A percentile compares a stretch with the other conserved stretches of the same genome.
phyloP scores from a whole-genome alignment of 805 yeast genomes.

The Wickerhamiella parazyma region DNA sequence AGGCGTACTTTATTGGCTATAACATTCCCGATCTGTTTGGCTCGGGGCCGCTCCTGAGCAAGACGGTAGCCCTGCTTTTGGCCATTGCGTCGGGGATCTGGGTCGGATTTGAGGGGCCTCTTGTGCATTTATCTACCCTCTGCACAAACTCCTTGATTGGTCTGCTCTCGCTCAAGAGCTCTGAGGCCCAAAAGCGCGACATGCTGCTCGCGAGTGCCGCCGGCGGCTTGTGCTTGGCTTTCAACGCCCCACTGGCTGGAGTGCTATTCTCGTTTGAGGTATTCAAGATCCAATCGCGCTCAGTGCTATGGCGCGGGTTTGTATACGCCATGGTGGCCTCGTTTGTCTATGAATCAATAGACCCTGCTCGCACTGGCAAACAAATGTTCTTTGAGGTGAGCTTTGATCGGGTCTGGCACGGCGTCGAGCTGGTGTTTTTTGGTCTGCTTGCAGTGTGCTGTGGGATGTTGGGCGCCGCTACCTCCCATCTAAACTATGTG shows the following conservation, averaged over 20 bases:
- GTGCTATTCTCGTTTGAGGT: slow-evolving; percentile 60
- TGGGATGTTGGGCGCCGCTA: slow-evolving; percentile 48
- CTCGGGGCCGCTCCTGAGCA: slow-evolving; percentile 37
- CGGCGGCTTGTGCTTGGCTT: slow-evolving; percentile 74
- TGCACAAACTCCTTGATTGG: slow-evolving; percentile 25
- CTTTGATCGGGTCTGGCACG: slow-evolving; percentile 59
- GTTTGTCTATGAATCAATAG: slow-evolving; percentile 39
- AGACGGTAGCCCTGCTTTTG: slow-evolving; percentile 44
- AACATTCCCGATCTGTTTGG: slow-evolving; percentile 42
- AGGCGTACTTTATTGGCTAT: slow-evolving; percentile 53
- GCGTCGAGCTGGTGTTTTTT: slow-evolving; percentile 59
- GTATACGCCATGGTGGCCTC: slow-evolving; percentile 66
- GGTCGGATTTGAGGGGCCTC: slow-evolving; percentile 80
- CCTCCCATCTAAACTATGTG: slow-evolving; percentile 35
- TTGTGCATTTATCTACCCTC: slow-evolving; percentile 58
- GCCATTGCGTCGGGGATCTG: slow-evolving; percentile 67
- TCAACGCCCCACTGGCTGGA: slow-evolving; percentile 81
- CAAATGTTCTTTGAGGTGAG: slow-evolving; percentile 54
- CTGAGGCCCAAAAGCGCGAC: slow-evolving; percentile 37
- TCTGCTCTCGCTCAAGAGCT: slow-evolving; percentile 1
- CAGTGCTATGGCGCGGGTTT: slow-evolving; percentile 71
- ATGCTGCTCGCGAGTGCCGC: slow-evolving; percentile 63
- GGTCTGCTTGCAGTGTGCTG: slow-evolving; percentile 56
- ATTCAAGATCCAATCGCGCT: slow-evolving; percentile 31
- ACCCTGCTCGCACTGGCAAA: slow-evolving; percentile 37